Base-by-base conservation (phyloP, 2,329 filamentous ascomycete genomes). In the Sporothrix protearum region DNA sequence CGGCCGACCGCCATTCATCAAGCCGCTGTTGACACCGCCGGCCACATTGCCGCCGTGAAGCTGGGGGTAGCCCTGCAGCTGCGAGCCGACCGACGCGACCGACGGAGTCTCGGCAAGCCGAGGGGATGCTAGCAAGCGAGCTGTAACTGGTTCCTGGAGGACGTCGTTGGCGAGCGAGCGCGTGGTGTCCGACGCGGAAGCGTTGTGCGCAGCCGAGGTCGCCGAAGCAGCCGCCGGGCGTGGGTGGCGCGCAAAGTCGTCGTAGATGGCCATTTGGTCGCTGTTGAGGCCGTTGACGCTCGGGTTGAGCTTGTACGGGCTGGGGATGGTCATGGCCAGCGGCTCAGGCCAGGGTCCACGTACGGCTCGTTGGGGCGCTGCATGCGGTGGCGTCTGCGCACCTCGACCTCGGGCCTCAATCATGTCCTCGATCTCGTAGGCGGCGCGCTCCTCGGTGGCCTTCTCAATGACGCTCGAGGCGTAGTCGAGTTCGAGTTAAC, bases 401-500 rank as follows among this genome's bases (percentile, higher is more conserved):
- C 86, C 71, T 95, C 91, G 36, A 97, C 82, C 74, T 96, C 92
- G 28, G 86, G 83, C 79, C 79, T 96, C 92, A 66, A 99, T 92
- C 81, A 97, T 92, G 74, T 96, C 92, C 79, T 99, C 95, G 72
- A 99, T 98, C 80, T 99, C 96, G 1, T 93, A 92, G 51, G 97
- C 85, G 10, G 96, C 96, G 73, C 95, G 92, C 77, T 97, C 92
- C 79, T 98, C 95, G 2, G 96, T 96, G 69, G 96, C 94, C 80
- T 96, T 94, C 81, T 99, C 96, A 61, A 99, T 96, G 74, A 97
- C 92, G 76, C 88, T 91, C 78, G 96, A 98, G 63, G 96, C 95
- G 53, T 94, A 87, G 76, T 99, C 96, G 39, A 99, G 79, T 99
- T 99, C 75, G 96, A 95, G 80, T 98, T 99, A 73, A 99, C 95